Conservation (phyloP, 768 basidiomycete genomes). For the Goffeauzyma gilvescens region DNA sequence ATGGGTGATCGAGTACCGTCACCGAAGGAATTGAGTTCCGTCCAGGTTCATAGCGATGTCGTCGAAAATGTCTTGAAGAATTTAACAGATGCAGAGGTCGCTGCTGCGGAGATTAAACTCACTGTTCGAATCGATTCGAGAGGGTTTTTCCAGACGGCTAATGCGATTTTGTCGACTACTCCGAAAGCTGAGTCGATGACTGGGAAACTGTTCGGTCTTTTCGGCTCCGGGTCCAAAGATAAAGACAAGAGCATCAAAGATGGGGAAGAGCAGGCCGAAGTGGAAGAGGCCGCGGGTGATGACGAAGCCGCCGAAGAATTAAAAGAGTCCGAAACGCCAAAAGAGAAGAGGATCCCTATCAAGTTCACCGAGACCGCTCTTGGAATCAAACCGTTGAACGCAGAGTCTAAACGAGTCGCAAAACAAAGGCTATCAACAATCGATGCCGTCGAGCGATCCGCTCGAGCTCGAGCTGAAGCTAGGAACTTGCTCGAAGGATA, state of each 20-base stretch:
- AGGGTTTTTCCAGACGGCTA: slow-evolving; percentile 61
- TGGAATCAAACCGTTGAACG: slow-evolving; percentile 55
- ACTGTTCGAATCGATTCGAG: slow-evolving; percentile 67
- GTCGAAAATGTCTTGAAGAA: slow-evolving; percentile 61
- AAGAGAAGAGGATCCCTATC: slow-evolving; percentile 46
- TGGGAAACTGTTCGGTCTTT: slow-evolving; percentile 77
- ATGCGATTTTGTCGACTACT: slow-evolving; percentile 59
- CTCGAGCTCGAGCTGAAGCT: slow-evolving; percentile 66
- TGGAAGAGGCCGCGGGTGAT: slow-evolving; percentile 11
- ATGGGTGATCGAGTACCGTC: slow-evolving; percentile 36
- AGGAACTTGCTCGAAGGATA: slow-evolving; percentile 80
- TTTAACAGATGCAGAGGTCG: slow-evolving; percentile 59
- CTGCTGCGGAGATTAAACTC: slow-evolving; percentile 70
- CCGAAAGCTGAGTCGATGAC: slow-evolving; percentile 16
- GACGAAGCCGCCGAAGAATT: slow-evolving; percentile 16
- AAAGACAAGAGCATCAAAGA: no score
- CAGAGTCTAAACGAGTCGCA: slow-evolving; percentile 53
- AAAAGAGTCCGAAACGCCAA: slow-evolving; percentile 31
- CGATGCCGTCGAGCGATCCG: slow-evolving; percentile 56
- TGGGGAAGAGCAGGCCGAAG: slow-evolving; percentile 10
- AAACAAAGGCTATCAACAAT: slow-evolving; percentile 52
- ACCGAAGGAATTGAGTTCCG: no score
- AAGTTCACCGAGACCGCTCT: slow-evolving; percentile 47
- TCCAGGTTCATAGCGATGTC: slow-evolving; percentile 49
- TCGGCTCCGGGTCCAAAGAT: slow-evolving; percentile 42